A percentile compares a stretch with the other conserved stretches of the same genome.
These are phyloP conservation scores for Perkinsela sp. DNA, from an alignment of 208 protist genomes.

Conservation along the genomic window DNA sequence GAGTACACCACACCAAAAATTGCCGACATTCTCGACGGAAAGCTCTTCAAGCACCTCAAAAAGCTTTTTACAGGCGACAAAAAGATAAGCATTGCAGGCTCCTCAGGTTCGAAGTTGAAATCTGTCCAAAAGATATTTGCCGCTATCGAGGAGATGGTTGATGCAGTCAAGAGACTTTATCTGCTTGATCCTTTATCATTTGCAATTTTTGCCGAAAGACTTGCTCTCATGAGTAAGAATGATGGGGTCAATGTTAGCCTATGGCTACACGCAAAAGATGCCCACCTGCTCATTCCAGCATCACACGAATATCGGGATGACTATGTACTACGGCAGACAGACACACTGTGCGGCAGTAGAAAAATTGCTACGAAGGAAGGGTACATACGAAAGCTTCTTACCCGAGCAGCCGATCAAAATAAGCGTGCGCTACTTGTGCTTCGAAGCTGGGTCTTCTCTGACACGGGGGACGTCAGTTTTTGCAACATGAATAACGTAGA, in stretches of 20 bases:
- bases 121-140: neutral
- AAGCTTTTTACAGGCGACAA: neutral
- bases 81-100: neutral
- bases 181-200: neutral
- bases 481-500: neutral
- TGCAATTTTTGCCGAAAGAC: neutral
- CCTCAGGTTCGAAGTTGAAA: neutral
- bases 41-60: neutral
- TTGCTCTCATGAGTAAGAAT: neutral
- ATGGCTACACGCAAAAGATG: neutral
- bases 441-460: neutral
- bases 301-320: neutral
- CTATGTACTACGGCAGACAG: neutral
- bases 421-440: neutral
- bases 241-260: neutral
- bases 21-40: neutral
- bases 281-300: neutral
- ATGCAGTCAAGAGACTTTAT: neutral
- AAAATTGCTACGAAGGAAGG: neutral
- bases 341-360: no score
- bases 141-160: neutral
- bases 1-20: neutral
- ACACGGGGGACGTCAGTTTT: neutral
- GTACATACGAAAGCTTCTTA: neutral
- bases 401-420: neutral